Conservation (phyloP, 1,139 yeast genomes). For the Komagataea norvegica region DNA sequence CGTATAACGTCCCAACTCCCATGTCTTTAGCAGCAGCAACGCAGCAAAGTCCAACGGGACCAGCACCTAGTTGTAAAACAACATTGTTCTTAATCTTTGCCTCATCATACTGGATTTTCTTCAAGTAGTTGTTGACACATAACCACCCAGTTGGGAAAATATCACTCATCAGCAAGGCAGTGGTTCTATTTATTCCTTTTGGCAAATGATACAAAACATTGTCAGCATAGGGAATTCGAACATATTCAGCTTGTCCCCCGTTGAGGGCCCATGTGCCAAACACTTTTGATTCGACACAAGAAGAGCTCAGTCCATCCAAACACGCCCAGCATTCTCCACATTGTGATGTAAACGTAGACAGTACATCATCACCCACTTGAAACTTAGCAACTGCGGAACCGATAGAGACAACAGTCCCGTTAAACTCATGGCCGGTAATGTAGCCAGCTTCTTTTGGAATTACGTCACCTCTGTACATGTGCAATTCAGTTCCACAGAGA, state of each 20-base stretch:
- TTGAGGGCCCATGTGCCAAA: slow-evolving; percentile 65
- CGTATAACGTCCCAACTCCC: slow-evolving; percentile 78
- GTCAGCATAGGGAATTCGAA: slow-evolving; percentile 53
- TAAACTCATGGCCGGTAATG: slow-evolving; percentile 66
- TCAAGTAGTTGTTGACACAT: slow-evolving; percentile 46
- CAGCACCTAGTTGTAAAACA: slow-evolving; percentile 54
- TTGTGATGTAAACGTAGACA: slow-evolving; percentile 49
- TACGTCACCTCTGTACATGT: slow-evolving; percentile 55
- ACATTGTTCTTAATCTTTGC: slow-evolving; percentile 27
- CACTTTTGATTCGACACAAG: slow-evolving; percentile 46
- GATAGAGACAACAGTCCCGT: slow-evolving; percentile 66
- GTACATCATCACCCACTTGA: slow-evolving; percentile 67
- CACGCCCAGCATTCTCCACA: slow-evolving; percentile 34
- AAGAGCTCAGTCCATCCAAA: slow-evolving; percentile 44
- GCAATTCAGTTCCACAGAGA: slow-evolving; percentile 59
- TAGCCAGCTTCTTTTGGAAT: slow-evolving; percentile 38
- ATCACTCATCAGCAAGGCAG: slow-evolving; percentile 59
- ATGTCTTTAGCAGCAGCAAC: slow-evolving; percentile 71
- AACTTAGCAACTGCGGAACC: slow-evolving; percentile 60
- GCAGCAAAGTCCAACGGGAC: slow-evolving; percentile 69
- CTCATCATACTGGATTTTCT: slow-evolving; percentile 31
- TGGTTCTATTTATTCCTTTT: slow-evolving; percentile 36
- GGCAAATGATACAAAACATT: slow-evolving; percentile 45
- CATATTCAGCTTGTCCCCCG: slow-evolving; percentile 58
- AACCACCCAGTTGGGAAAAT: slow-evolving; percentile 63